These are phyloP conservation scores for Gilbertella persicaria DNA, from an alignment of 371 early-diverging fungal species.

Conservation along the genomic window DNA sequence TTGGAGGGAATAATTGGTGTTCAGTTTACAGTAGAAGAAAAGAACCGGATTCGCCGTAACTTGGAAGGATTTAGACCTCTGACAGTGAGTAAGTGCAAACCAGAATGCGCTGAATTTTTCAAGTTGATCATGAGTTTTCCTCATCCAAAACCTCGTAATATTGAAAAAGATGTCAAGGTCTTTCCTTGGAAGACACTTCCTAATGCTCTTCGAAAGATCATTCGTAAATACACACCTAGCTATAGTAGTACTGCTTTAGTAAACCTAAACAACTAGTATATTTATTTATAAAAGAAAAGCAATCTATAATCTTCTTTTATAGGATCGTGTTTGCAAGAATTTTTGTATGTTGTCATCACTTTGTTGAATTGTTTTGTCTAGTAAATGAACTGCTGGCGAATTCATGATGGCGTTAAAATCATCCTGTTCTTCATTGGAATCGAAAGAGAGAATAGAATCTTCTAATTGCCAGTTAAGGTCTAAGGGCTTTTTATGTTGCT, in stretches of 20 bases:
- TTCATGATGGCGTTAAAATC: background rate
- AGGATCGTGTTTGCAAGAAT: constrained; percentile 9
- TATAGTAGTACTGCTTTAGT: constrained; percentile 27
- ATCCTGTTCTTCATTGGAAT: background rate
- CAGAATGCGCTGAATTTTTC: constrained; percentile 72
- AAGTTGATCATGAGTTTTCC: constrained; percentile 80
- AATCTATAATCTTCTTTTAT: constrained; percentile 4
- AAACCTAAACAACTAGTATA: background rate
- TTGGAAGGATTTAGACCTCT: constrained; percentile 79
- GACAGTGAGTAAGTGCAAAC: constrained; percentile 74
- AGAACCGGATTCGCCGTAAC: constrained; percentile 83
- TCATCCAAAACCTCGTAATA: constrained; percentile 82
- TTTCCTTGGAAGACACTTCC: constrained; percentile 74
- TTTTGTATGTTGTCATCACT: background rate
- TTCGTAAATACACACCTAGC: constrained; percentile 65
- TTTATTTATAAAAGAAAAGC: background rate
- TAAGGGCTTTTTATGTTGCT: background rate
- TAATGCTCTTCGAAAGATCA: constrained; percentile 71
- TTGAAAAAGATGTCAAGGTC: constrained; percentile 86
- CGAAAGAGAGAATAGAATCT: background rate
- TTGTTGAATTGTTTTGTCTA: background rate
- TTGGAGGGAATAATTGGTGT: constrained; percentile 73
- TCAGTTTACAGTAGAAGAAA: constrained; percentile 78
- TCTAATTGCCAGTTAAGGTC: constrained; percentile 5
- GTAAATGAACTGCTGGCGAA: background rate